Evolutionary conservation across 2,329 filamentous ascomycete species (phyloP), one percentile per base, ranked within the genome.

Genomic region (Xylaria sp.): DNA sequence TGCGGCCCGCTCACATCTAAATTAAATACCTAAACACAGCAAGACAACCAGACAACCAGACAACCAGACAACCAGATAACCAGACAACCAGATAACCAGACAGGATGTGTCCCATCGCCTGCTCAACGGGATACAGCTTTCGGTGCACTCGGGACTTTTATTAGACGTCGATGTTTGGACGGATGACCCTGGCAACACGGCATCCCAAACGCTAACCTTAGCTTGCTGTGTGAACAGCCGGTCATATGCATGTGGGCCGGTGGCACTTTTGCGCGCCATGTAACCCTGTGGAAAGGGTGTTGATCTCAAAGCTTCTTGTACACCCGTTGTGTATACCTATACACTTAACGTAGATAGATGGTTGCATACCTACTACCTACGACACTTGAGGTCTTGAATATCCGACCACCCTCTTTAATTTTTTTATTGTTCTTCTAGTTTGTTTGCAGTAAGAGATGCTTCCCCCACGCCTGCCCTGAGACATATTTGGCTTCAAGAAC

Each of bases 191-290:
- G 42, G 60, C 57, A 63, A 61, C 32, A 35, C 25, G 60, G 54
- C 60, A 64, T 42, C 60, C 59, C 29, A 67, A 61, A 65, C 42
- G 27, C 18, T 48, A 48, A 21, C 32, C 32, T 35, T 35, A 35
- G 32, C 50, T 37, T 54, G 37, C 54, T 62, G 57, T 67, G 40
- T 60, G 63, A 47, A 62, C 58, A 32, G 60, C 25, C n/a, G 66
- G 69, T 71, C 69, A 71, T 71, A 69, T 66, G 69, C 69, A 62
- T 65, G 59, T 64, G 55, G 47, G 66, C 50, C 57, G 60, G 63
- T 68, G 69, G 70, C 54, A 69, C 64, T 66, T 35, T 69, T 59
- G 55, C 53, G 55, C 58, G 63, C 70, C 60, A 72, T 72, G 70
- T 70, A 72, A 72, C 70, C 68, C 66, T 62, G 37, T 51, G 32